These are phyloP conservation scores for Pythium brachiatum DNA, from an alignment of 352 stramenopile genomes.

Conservation along the genomic window DNA sequence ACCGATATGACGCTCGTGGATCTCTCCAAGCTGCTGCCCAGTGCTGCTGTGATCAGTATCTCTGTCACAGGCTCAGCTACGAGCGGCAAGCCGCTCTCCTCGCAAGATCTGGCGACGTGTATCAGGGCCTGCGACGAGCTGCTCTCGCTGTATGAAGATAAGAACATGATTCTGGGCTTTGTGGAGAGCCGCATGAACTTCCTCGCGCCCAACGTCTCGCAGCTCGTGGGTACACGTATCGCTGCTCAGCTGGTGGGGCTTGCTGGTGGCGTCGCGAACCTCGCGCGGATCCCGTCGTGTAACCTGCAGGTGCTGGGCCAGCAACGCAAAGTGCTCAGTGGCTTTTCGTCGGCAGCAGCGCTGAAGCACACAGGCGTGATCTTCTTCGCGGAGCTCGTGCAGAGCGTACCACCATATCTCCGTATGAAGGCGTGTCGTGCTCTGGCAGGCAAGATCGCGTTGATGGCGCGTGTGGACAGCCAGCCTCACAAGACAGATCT, in stretches of 20 bases:
- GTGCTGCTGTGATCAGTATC: slow-evolving; percentile 93
- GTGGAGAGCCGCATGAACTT: slow-evolving; percentile 92
- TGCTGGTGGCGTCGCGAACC: slow-evolving; percentile 91
- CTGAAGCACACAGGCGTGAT: slow-evolving; percentile 94
- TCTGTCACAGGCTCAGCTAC: slow-evolving; percentile 92
- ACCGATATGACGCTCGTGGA: slow-evolving; percentile 92
- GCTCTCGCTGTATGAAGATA: slow-evolving; percentile 84
- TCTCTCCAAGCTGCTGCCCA: slow-evolving; percentile 89
- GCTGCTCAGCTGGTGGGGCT: slow-evolving; percentile 94
- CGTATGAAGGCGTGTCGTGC: slow-evolving; percentile 93
- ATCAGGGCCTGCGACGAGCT: slow-evolving; percentile 84
- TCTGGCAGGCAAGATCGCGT: slow-evolving; percentile 85
- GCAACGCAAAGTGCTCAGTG: slow-evolving; percentile 90
- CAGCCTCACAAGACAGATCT: slow-evolving; percentile 73
- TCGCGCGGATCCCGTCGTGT: slow-evolving; percentile 95
- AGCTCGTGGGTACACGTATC: slow-evolving; percentile 93
- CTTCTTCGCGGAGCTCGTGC: slow-evolving; percentile 92
- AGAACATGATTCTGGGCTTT: slow-evolving; percentile 87
- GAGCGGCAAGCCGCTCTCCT: slow-evolving; percentile 74
- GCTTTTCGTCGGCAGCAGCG: slow-evolving; percentile 82
- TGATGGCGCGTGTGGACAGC: slow-evolving; percentile 94
- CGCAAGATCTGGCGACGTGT: slow-evolving; percentile 70
- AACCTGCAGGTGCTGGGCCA: slow-evolving; percentile 97
- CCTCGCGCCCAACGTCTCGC: slow-evolving; percentile 92
- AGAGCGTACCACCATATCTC: slow-evolving; percentile 88